Conservation (phyloP, 768 basidiomycete genomes). For the Mycena rebaudengoi region DNA sequence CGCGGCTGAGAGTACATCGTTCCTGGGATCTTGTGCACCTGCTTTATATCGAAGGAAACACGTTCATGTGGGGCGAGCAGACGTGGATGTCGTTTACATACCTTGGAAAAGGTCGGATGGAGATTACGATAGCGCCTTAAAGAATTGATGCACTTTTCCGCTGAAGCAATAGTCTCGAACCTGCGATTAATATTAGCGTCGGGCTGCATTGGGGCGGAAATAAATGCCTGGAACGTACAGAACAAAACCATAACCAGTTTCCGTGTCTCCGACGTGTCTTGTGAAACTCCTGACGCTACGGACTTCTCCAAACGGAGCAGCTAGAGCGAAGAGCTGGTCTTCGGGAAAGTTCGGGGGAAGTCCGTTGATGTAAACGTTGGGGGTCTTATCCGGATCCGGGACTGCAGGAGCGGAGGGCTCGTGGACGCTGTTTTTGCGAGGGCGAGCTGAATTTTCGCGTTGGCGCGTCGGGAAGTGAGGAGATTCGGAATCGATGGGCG, state of each 20-base stretch:
- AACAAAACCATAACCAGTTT: constrained; percentile 51
- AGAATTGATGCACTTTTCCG: constrained; percentile 77
- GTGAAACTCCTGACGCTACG: constrained; percentile 87
- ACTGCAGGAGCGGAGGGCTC: not conserved
- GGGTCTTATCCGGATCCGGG: constrained; percentile 51
- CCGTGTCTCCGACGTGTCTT: constrained; percentile 78
- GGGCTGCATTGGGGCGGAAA: no score
- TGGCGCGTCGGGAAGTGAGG: constrained; percentile 2
- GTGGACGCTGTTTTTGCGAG: not conserved
- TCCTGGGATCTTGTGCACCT: constrained; percentile 86
- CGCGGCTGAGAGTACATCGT: constrained; percentile 62
- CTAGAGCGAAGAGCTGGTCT: constrained; percentile 77
- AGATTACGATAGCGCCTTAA: constrained; percentile 78
- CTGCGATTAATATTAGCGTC: no score
- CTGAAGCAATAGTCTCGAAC: constrained; percentile 71
- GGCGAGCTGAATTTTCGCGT: not conserved
- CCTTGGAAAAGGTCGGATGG: constrained; percentile 90
- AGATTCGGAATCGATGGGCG: constrained; percentile 7
- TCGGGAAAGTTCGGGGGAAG: constrained; percentile 86
- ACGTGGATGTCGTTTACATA: constrained; percentile 35
- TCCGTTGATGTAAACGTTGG: constrained; percentile 91
- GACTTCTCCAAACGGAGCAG: constrained; percentile 75
- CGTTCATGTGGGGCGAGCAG: not conserved
- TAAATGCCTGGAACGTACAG: constrained; percentile 24
- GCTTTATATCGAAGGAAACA: constrained; percentile 35